Percentiles rank a stretch among this genome's conserved stretches.
These are phyloP conservation scores for Ziziphus jujuba DNA, from an alignment of 306 rosid species.

Conservation along the genomic window DNA sequence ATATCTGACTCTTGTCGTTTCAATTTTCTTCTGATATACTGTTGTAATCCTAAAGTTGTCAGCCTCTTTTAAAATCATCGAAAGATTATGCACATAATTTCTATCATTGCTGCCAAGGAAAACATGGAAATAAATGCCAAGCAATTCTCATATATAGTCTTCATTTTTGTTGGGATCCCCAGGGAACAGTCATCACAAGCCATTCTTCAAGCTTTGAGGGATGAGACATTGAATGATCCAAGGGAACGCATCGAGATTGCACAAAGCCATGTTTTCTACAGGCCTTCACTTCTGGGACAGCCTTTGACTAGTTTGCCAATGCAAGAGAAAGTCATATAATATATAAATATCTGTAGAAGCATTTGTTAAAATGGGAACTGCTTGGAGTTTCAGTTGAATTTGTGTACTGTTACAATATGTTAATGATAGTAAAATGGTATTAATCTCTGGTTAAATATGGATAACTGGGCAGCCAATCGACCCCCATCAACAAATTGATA, in stretches of 20 bases:
- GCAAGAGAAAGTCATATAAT: slow-evolving; percentile 28
- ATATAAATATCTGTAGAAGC: background rate
- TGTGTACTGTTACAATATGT: too few relatives aligned
- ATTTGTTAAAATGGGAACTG: too few relatives aligned
- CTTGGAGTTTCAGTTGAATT: too few relatives aligned
- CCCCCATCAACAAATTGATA: too few relatives aligned
- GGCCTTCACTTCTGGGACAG: slow-evolving; percentile 85
- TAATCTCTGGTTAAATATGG: too few relatives aligned
- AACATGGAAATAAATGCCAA: too few relatives aligned
- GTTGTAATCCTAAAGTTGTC: background rate
- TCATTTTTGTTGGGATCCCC: slow-evolving; percentile 23
- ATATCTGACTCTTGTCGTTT: background rate
- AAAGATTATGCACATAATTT: too few relatives aligned
- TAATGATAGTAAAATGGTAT: too few relatives aligned
- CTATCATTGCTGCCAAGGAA: too few relatives aligned
- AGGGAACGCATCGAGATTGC: slow-evolving; percentile 92
- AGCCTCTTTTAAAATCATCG: too few relatives aligned
- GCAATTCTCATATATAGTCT: background rate
- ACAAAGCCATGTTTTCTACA: slow-evolving; percentile 85
- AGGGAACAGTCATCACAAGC: slow-evolving; percentile 83
- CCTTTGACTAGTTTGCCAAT: slow-evolving; percentile 37
- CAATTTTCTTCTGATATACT: background rate
- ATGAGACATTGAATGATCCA: slow-evolving; percentile 87
- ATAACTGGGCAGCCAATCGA: too few relatives aligned
- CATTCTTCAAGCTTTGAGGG: slow-evolving; percentile 83